Evolutionary conservation across 495 filamentous ascomycete species (phyloP), one percentile per base, ranked within the genome.

Genomic region (Penicillium desertorum): DNA sequence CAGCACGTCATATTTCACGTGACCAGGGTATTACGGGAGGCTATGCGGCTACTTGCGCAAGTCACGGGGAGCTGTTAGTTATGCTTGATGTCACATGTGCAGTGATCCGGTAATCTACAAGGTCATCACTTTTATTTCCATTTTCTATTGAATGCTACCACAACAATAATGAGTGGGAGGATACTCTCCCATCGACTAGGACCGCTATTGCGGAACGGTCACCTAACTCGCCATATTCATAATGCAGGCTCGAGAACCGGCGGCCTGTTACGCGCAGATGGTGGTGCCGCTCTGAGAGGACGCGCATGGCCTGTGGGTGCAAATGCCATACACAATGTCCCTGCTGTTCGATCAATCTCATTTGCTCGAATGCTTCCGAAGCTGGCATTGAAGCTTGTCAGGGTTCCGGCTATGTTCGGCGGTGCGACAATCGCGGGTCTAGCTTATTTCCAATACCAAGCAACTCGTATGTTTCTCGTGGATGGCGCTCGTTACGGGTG

Each of bases 401-500:
- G 90, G 49, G 74, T 97, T 48, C 94, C 94, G 25, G 93, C 95
- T 56, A 85, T 96, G 74, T 91, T 96, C 68, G 94, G 92, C 34
- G 91, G 89, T 42, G 86, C 89, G 43, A 89, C 88, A 73, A 81
- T 99, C 68, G 91, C 89, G 7, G 89, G 90, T 5, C 67, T 94
- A 30, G 90, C 90, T 42, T 99, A 96, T 80, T 65, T 99, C 32
- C 94, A 99, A 70, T 97, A 98, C 71, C 95, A 98, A 75, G 93
- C 94, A 59, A 86, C 87, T 49, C 89, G 90, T 95, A 82, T 67
- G 90, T 79, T 14, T 54, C 12, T 42, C 34, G 17, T 51, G 47
- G 56, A 29, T 51, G 43, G 12, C 3, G 14, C 46, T 45, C 39
- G 19, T 16, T 39, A 6, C 19, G 39, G 22, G 42, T 58, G 19